Conservation (phyloP, 2,329 filamentous ascomycete species). For the Pleochaeta shiraiana region DNA sequence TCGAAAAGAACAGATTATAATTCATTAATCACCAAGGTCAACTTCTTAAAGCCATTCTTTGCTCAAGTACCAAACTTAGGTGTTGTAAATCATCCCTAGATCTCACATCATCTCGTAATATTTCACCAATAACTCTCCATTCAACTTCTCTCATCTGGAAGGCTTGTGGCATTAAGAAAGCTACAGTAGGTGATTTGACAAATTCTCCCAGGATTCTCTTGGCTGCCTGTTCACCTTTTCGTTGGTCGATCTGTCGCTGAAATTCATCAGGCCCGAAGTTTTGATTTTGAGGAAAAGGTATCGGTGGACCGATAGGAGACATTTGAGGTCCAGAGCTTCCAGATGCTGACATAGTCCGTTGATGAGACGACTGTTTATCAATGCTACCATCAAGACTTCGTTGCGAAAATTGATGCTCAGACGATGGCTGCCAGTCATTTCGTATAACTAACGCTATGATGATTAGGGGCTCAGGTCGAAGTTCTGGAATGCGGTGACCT, state of each 20-base stretch:
- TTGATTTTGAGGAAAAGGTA: neutral
- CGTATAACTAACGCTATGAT: conserved; percentile 72
- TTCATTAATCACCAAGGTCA: neutral
- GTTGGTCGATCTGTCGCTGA: conserved; percentile 25
- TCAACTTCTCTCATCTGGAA: conserved; percentile 47
- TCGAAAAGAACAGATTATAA: no score
- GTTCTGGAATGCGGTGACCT: conserved; percentile 55
- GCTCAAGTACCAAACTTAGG: conserved; percentile 31
- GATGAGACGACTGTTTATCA: conserved; percentile 17
- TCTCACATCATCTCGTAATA: conserved; percentile 16
- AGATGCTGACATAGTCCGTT: conserved; percentile 27
- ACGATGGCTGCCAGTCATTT: conserved; percentile 24
- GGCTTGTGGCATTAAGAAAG: conserved; percentile 47
- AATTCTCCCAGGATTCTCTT: conserved; percentile 39
- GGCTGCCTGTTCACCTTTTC: conserved; percentile 33
- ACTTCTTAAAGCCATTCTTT: conserved; percentile 7
- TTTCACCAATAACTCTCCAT: conserved; percentile 46
- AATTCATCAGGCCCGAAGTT: conserved; percentile 18
- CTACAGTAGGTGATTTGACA: conserved; percentile 40
- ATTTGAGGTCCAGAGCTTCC: conserved; percentile 25
- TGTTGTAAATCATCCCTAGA: conserved; percentile 23
- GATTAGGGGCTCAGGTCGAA: conserved; percentile 52
- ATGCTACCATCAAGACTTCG: conserved; percentile 9
- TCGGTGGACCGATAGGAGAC: conserved; percentile 27
- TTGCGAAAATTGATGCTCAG: conserved; percentile 5